Base-by-base conservation (phyloP, 306 rosid genomes). In the Citrullus amarus region DNA sequence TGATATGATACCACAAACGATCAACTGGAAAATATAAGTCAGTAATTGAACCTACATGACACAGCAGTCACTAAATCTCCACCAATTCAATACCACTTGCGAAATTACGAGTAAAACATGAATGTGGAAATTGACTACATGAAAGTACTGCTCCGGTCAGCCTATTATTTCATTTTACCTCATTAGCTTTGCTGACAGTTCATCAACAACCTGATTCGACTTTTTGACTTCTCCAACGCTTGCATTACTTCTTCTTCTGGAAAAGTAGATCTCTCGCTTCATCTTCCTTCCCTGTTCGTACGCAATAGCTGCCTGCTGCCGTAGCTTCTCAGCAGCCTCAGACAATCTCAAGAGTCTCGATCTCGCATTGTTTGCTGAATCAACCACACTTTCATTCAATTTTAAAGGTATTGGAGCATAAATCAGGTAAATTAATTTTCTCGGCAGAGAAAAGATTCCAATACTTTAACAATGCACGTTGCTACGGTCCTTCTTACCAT, bases 321-420 rank as follows among this genome's bases (percentile, higher is more conserved):
- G 82, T 71, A 95, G 92, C 80, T 95, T 92, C 86, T 95, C 97
- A n/a, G 98, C 98, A 48, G 97, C 92, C 82, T 92, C 97, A 43
- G 98, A 92, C 81, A 95, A 85, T 18, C 97, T 89, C 78, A 92
- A 76, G 53, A 95, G 90, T 87, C 97, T 92, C 78, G 81, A 59
- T 79, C 98, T 91, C 59, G 97, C 97, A 87, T 79, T 92, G 78
- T 85, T 91, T 57, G 97, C 98, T 95, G 85, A 53, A 75, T 28
- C 44, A 73, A 32, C 61, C 77, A 73, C 7, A 51, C 51, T 48
- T 50, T 30, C 60, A 73, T 30, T 16, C 60, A 25, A 44, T 28
- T 71, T 46, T 14, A 46, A 12, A 48, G 7, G 56, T 20, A 25
- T 8, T 70, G 57, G 20, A 44, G 6, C 75, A 68, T 36, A 68